Evolutionary conservation across 257 asterid species (phyloP).

Genomic region (Fraxinus pennsylvanica): DNA sequence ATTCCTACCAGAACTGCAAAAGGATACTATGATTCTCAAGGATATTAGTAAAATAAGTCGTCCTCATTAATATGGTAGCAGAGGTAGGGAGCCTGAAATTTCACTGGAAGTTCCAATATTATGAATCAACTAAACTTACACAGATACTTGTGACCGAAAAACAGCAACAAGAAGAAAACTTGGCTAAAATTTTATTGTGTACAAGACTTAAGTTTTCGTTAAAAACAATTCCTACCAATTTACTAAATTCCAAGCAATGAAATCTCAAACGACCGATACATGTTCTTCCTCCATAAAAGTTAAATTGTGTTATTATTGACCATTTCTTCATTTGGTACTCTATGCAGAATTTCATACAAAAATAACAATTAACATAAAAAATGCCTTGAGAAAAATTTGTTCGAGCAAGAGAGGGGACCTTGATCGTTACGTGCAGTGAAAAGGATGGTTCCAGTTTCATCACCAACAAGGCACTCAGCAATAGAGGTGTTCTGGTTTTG

Average conservation of each 20-base stretch:
- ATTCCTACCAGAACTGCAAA: not conserved
- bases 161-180: not conserved
- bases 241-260: not conserved
- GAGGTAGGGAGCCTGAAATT: not conserved
- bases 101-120: not conserved
- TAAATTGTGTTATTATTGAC: not conserved
- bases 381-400: not conserved
- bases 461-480: conserved; percentile 46
- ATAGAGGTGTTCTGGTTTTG: conserved; percentile 33
- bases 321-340: not conserved
- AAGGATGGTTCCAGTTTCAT: conserved; percentile 39
- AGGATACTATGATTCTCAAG: not conserved
- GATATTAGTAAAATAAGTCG: not conserved
- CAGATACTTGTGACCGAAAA: not conserved
- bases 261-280: not conserved
- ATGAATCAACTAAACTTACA: not conserved
- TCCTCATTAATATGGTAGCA: not conserved
- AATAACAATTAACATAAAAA: not conserved
- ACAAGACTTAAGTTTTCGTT: not conserved
- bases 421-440: conserved; percentile 48
- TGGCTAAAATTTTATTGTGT: not conserved
- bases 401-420: conserved; percentile 15
- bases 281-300: not conserved
- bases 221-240: not conserved
- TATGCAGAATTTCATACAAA: not conserved